These are phyloP conservation scores for Paraconiothyrium brasiliense DNA, from an alignment of 2,329 filamentous ascomycete genomes.

Conservation along the genomic window DNA sequence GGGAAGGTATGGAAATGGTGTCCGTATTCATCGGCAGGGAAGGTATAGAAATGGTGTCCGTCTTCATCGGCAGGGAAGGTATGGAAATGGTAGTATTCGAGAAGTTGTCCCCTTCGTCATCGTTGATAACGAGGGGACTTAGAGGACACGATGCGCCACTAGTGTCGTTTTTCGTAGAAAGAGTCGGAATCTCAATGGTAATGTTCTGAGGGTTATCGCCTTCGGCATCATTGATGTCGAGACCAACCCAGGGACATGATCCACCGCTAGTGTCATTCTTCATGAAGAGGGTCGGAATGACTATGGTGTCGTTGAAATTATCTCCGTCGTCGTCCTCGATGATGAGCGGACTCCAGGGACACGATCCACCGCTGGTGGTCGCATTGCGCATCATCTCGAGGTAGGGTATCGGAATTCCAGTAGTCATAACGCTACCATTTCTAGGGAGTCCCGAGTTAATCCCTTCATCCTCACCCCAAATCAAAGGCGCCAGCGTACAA, in stretches of 20 bases:
- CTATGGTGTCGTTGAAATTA: neutral
- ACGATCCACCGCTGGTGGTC: neutral
- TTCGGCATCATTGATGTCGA: neutral
- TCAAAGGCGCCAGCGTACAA: neutral
- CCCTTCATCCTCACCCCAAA: neutral
- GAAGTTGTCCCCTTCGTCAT: neutral
- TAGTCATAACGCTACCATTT: neutral
- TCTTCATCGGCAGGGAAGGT: neutral
- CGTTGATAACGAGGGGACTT: neutral
- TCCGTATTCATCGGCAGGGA: neutral
- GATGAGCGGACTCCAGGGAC: neutral
- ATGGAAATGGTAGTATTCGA: neutral
- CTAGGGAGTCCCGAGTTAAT: neutral
- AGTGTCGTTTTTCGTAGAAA: neutral
- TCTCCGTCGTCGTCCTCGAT: slow-evolving; percentile 2
- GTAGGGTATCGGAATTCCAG: neutral
- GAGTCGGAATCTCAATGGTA: neutral
- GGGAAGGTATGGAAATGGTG: neutral
- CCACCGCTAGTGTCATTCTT: neutral
- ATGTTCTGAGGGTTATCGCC: neutral
- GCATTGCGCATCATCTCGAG: neutral
- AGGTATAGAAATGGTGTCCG: neutral
- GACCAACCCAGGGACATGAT: neutral
- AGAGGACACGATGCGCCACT: neutral
- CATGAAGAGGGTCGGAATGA: neutral